phyloP scores from a whole-genome alignment of 1,284 basidiomycete species.

The Thecaphora thlaspeos region DNA sequence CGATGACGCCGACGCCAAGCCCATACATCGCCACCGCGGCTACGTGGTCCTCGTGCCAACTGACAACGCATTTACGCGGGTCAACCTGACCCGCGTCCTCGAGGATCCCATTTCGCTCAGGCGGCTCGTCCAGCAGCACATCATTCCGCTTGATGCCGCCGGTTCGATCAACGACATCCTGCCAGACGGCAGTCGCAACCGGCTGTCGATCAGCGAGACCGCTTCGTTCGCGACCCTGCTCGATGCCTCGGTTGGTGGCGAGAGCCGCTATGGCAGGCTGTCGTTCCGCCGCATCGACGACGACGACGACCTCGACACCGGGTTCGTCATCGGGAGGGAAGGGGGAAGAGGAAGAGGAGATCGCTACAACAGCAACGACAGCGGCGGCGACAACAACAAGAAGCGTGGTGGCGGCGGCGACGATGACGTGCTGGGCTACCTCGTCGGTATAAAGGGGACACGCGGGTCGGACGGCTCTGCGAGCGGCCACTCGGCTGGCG shows the following conservation, averaged over 20 bases:
- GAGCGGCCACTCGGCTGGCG: slow-evolving; percentile 70
- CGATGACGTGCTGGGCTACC: slow-evolving; percentile 63
- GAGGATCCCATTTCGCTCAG: slow-evolving; percentile 62
- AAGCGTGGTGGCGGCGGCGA: slow-evolving; percentile 1
- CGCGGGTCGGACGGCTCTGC: slow-evolving; percentile 66
- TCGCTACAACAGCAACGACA: too few species aligned
- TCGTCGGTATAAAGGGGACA: slow-evolving; percentile 88
- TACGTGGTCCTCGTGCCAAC: slow-evolving; percentile 73
- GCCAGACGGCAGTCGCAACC: slow-evolving; percentile 16
- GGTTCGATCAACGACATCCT: slow-evolving; percentile 30
- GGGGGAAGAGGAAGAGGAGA: too few species aligned
- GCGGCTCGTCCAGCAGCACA: slow-evolving; percentile 79
- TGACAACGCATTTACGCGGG: slow-evolving; percentile 85
- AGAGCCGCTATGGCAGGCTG: slow-evolving; percentile 39
- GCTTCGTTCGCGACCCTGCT: slow-evolving; percentile 36
- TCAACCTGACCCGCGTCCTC: slow-evolving; percentile 79
- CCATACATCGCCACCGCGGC: slow-evolving; percentile 2
- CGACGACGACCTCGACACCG: too few species aligned
- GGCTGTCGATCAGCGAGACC: slow-evolving; percentile 35
- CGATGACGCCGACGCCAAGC: slow-evolving; percentile 6
- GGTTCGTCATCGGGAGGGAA: too few species aligned
- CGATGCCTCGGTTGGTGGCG: slow-evolving; percentile 38
- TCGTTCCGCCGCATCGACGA: slow-evolving; percentile 33
- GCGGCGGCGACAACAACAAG: not conserved
- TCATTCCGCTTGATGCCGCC: slow-evolving; percentile 68